Evolutionary conservation across 495 filamentous ascomycete genomes (phyloP).

Genomic region (Trichoderma reesei): DNA sequence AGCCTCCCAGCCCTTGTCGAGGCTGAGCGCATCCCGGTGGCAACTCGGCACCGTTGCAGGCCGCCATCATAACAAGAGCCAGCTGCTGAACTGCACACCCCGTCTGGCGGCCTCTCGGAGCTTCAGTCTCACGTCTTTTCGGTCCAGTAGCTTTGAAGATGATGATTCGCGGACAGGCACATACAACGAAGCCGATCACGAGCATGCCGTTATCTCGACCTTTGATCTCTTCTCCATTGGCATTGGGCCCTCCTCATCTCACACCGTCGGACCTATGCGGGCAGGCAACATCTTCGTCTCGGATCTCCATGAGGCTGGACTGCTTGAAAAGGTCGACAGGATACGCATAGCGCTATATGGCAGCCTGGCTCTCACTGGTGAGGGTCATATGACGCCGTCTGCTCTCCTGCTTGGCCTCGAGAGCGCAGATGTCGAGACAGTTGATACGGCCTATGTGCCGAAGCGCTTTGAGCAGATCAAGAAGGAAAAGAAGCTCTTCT

Average conservation of each 20-base stretch:
- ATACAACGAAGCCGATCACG: conserved; percentile 28
- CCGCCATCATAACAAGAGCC: neutral
- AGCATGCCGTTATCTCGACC: conserved; percentile 29
- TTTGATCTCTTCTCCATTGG: conserved; percentile 30
- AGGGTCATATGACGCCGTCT: conserved; percentile 30
- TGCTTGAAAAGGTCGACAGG: conserved; percentile 24
- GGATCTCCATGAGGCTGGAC: conserved; percentile 22
- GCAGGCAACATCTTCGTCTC: conserved; percentile 28
- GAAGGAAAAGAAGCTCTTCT: conserved; percentile 23
- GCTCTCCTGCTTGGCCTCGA: conserved; percentile 26
- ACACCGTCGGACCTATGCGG: conserved; percentile 29
- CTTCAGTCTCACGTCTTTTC: neutral
- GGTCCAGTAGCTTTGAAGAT: neutral
- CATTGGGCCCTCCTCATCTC: conserved; percentile 28
- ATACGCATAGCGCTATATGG: conserved; percentile 28
- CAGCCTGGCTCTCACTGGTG: conserved; percentile 28
- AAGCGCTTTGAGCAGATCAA: conserved; percentile 25
- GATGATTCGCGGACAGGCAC: conserved; percentile 19
- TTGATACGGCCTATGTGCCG: conserved; percentile 28
- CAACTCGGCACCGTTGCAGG: neutral
- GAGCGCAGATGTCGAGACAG: conserved; percentile 24
- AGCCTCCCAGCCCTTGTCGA: conserved; percentile 14
- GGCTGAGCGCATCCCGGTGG: conserved; percentile 13
- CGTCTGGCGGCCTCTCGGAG: neutral
- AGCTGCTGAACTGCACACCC: neutral